Conservation (phyloP, 805 yeast species). For the Starmerella cellae region DNA sequence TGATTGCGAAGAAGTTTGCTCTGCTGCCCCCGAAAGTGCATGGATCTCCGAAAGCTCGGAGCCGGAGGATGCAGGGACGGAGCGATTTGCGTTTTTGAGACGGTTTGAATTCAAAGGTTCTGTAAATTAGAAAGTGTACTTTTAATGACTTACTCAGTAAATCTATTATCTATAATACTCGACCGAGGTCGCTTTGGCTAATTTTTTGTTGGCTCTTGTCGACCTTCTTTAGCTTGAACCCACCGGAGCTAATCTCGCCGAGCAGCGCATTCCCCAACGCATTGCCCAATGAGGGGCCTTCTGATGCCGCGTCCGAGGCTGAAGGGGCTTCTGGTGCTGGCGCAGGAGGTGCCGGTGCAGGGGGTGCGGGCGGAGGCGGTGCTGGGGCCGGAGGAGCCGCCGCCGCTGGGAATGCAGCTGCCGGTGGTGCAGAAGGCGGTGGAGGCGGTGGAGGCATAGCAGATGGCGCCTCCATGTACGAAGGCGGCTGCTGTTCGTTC, state of each 20-base stretch:
- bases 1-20: no score
- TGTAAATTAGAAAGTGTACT: neutral
- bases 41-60: neutral
- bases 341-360: conserved; percentile 7
- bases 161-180: conserved; percentile 18
- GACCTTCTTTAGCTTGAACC: conserved; percentile 25
- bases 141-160: neutral
- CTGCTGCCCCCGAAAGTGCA: no score
- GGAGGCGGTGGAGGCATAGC: conserved; percentile 16
- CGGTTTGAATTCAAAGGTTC: neutral
- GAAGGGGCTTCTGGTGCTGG: conserved; percentile 19
- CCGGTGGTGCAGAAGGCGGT: conserved; percentile 24
- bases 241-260: conserved; percentile 27
- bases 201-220: conserved; percentile 23
- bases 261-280: conserved; percentile 20
- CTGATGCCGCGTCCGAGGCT: conserved; percentile 24
- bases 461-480: no score
- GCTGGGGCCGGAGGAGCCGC: conserved; percentile 22
- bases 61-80: neutral
- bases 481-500: no score
- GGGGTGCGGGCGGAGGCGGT: conserved; percentile 25
- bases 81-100: neutral
- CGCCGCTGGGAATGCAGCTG: conserved; percentile 31
- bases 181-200: conserved; percentile 20
- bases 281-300: neutral